Conservation (phyloP, 768 basidiomycete genomes). For the Tulasnella sp. region DNA sequence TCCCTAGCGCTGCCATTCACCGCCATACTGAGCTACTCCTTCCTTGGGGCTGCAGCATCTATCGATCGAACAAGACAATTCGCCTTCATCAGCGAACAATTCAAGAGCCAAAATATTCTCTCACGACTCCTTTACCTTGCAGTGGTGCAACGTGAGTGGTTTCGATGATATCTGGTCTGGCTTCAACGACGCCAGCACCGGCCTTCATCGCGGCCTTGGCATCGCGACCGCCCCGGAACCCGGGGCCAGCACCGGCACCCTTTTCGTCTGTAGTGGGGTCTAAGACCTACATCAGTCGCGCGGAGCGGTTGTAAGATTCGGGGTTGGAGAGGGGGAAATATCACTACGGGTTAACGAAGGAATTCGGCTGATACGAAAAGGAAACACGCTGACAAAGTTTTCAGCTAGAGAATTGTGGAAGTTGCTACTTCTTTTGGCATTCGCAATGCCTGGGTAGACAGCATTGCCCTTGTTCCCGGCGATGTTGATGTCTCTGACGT, state of each 20-base stretch:
- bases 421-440: constrained; percentile 2
- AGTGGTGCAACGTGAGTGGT: constrained; percentile 53
- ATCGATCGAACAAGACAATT: neutral
- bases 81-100: neutral
- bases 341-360: neutral
- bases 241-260: constrained; percentile 45
- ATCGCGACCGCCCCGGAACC: constrained; percentile 44
- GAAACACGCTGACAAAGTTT: constrained; percentile 4
- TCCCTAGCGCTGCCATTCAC: too few species aligned
- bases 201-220: constrained; percentile 44
- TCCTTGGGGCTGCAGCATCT: too few species aligned
- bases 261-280: constrained; percentile 43
- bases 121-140: neutral
- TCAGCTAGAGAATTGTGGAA: neutral
- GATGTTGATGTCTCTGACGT: constrained; percentile 9
- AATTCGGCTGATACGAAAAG: neutral
- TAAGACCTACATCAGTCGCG: constrained; percentile 38
- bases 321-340: neutral
- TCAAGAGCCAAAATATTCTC: too few species aligned
- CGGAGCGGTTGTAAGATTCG: neutral
- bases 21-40: too few species aligned
- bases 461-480: neutral
- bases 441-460: neutral
- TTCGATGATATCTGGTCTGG: constrained; percentile 56
- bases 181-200: constrained; percentile 51